These are phyloP conservation scores for Fusarium sp. DNA, from an alignment of 2,329 filamentous ascomycete species.

Conservation along the genomic window DNA sequence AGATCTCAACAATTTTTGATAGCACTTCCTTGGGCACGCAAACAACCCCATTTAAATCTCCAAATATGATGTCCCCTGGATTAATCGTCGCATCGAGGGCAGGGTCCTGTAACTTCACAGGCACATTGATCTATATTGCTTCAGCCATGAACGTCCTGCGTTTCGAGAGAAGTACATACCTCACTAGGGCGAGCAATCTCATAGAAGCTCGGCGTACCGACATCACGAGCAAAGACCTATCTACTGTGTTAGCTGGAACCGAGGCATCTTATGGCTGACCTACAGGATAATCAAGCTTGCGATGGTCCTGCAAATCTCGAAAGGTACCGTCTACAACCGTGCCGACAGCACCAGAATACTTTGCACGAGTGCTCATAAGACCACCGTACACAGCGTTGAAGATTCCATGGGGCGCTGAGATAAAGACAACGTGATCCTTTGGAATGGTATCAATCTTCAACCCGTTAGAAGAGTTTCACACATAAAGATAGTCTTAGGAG, in stretches of 20 bases:
- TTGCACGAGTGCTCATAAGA: conserved; percentile 26
- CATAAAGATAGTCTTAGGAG: not conserved
- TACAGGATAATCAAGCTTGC: conserved; percentile 19
- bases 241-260: accelerated
- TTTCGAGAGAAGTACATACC: not conserved
- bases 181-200: conserved; percentile 13
- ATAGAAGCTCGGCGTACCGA: conserved; percentile 12
- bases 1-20: conserved; percentile 4
- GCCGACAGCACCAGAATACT: conserved; percentile 7
- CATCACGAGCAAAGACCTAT: conserved; percentile 16
- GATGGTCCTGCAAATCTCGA: conserved; percentile 34
- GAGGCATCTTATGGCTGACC: accelerated
- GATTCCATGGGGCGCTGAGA: conserved; percentile 11
- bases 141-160: not conserved
- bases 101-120: conserved; percentile 18
- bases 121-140: not conserved
- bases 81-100: not conserved
- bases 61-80: conserved; percentile 13
- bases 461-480: too few species aligned
- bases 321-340: conserved; percentile 23
- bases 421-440: conserved; percentile 17
- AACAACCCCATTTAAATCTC: conserved; percentile 19
- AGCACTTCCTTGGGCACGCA: conserved; percentile 14
- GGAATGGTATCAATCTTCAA: not conserved
- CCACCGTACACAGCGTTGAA: conserved; percentile 33